These are phyloP conservation scores for Chaetomium sp. DNA, from an alignment of 2,329 filamentous ascomycete species.

Conservation along the genomic window DNA sequence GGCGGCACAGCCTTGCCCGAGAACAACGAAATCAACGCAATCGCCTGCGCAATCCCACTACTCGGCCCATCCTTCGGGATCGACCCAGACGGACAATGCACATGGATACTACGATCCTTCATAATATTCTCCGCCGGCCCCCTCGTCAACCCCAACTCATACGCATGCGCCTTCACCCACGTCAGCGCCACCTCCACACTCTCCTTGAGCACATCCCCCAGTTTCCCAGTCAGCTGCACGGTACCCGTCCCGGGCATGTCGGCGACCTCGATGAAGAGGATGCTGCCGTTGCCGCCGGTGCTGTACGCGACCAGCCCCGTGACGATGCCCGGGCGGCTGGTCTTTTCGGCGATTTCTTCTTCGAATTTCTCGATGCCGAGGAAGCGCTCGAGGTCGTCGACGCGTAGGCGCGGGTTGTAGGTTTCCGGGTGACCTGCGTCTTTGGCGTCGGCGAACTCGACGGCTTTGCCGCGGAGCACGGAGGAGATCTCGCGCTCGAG, in stretches of 20 bases:
- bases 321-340: slow-evolving; percentile 79
- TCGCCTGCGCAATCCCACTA: slow-evolving; percentile 88
- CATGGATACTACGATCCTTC: slow-evolving; percentile 88
- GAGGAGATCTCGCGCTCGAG: slow-evolving; percentile 92
- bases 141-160: slow-evolving; percentile 75
- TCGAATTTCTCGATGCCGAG: slow-evolving; percentile 90
- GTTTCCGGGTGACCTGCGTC: slow-evolving; percentile 61
- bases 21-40: slow-evolving; percentile 88
- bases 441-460: slow-evolving; percentile 86
- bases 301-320: slow-evolving; percentile 95
- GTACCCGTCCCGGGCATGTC: slow-evolving; percentile 92
- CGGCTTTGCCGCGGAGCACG: slow-evolving; percentile 90
- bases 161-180: slow-evolving; percentile 96
- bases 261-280: slow-evolving; percentile 95
- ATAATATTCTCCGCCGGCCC: slow-evolving; percentile 86
- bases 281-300: slow-evolving; percentile 86
- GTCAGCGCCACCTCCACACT: slow-evolving; percentile 91
- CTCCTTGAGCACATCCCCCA: slow-evolving; percentile 95
- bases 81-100: slow-evolving; percentile 90
- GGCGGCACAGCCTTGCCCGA: slow-evolving; percentile 79
- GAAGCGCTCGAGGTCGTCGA: slow-evolving; percentile 81
- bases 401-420: slow-evolving; percentile 67
- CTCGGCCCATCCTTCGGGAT: slow-evolving; percentile 88
- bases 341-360: slow-evolving; percentile 88
- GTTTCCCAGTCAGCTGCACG: slow-evolving; percentile 91